phyloP scores from a whole-genome alignment of 805 yeast species.

The Brettanomyces bruxellensis region DNA sequence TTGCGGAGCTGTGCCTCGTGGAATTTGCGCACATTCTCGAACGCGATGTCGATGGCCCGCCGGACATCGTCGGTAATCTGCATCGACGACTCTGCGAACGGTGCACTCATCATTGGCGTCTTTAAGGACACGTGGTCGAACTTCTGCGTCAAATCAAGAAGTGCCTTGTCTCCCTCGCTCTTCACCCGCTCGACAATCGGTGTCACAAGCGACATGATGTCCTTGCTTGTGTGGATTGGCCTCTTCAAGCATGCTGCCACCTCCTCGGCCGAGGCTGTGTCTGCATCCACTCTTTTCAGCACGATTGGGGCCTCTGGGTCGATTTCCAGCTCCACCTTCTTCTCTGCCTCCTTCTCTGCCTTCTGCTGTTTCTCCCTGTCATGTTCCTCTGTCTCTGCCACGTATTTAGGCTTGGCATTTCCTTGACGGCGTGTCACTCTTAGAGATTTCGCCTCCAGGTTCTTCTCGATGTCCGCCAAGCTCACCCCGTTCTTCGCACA shows the following conservation, averaged over 20 bases:
- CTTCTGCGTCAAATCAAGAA: conserved; percentile 81
- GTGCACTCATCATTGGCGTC: conserved; percentile 76
- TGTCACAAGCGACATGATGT: conserved; percentile 84
- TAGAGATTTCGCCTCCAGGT: conserved; percentile 72
- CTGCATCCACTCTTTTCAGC: conserved; percentile 40
- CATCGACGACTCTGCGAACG: conserved; percentile 75
- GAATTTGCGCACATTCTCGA: conserved; percentile 81
- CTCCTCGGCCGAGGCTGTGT: conserved; percentile 30
- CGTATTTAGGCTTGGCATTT: conserved; percentile 83
- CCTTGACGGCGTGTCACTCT: conserved; percentile 92
- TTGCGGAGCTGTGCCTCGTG: conserved; percentile 85
- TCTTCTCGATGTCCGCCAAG: conserved; percentile 71
- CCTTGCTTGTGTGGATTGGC: conserved; percentile 92
- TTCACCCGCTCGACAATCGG: conserved; percentile 83
- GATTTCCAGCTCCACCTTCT: conserved; percentile 13
- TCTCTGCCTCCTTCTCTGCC: conserved; percentile 3
- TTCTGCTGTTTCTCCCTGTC: conserved; percentile 7
- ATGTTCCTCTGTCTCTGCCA: conserved; percentile 21
- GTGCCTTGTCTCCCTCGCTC: conserved; percentile 73
- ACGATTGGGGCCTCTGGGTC: conserved; percentile 32
- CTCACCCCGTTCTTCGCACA: conserved; percentile 67
- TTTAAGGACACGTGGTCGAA: conserved; percentile 76
- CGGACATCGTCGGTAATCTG: conserved; percentile 63
- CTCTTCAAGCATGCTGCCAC: conserved; percentile 65
- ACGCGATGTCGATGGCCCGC: conserved; percentile 81